phyloP scores from a whole-genome alignment of 352 stramenopile genomes.

The Phytophthora pseudosyringae region DNA sequence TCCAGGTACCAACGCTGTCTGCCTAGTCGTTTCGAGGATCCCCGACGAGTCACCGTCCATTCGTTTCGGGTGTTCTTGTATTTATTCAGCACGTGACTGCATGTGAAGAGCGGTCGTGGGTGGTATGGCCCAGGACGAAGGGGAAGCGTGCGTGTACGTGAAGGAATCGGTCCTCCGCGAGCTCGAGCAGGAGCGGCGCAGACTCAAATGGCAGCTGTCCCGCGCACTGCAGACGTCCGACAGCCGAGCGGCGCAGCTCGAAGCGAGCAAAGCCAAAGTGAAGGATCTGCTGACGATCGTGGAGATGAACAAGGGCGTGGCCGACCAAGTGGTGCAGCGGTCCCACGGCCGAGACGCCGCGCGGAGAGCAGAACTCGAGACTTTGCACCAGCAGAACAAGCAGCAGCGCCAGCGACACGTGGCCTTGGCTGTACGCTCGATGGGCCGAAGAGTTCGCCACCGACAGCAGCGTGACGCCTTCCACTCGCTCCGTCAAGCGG shows the following conservation, averaged over 20 bases:
- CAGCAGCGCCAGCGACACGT: constrained; percentile 34
- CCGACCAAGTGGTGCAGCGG: constrained; percentile 50
- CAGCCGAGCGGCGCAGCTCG: constrained; percentile 34
- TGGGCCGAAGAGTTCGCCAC: constrained; percentile 27
- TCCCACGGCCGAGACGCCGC: constrained; percentile 42
- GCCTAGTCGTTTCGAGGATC: constrained; percentile 20
- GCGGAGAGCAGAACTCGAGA: constrained; percentile 41
- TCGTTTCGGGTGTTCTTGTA: constrained; percentile 12
- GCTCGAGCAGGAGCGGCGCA: constrained; percentile 60
- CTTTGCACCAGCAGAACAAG: constrained; percentile 27
- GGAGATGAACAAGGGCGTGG: constrained; percentile 66
- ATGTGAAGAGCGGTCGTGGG: constrained; percentile 10
- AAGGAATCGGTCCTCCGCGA: constrained; percentile 53
- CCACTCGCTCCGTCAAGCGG: constrained; percentile 12
- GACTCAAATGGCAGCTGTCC: constrained; percentile 62
- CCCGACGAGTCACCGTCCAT: constrained; percentile 25
- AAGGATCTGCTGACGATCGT: constrained; percentile 75
- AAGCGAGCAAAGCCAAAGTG: constrained; percentile 52
- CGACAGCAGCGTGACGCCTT: constrained; percentile 34
- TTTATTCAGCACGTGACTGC: neutral
- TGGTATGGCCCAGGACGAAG: constrained; percentile 23
- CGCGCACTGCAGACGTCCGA: constrained; percentile 48
- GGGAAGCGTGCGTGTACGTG: constrained; percentile 49
- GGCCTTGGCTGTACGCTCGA: constrained; percentile 18
- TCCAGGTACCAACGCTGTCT: neutral